Percentiles rank a stretch among this genome's conserved stretches.
phyloP scores from a whole-genome alignment of 352 stramenopile species.

The Pythium phragmitis region DNA sequence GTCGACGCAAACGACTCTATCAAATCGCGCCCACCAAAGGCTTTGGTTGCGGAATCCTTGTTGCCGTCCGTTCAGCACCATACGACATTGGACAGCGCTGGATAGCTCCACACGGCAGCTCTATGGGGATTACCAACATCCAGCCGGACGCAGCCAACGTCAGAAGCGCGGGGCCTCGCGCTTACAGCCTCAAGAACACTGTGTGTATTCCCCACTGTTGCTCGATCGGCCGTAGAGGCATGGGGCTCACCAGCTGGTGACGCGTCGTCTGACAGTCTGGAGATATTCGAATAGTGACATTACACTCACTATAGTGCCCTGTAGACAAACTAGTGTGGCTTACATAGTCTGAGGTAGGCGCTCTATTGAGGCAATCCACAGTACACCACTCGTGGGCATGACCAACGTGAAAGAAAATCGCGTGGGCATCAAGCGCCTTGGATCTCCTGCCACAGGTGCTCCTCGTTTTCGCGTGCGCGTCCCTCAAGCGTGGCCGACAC shows the following conservation, averaged over 20 bases:
- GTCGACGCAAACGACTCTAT: neutral
- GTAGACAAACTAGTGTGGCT: neutral
- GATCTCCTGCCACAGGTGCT: neutral
- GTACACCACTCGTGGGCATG: neutral
- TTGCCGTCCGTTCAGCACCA: slow-evolving; percentile 1
- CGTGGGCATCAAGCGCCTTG: slow-evolving; percentile 14
- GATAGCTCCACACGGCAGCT: neutral
- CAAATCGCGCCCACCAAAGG: neutral
- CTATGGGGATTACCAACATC: neutral
- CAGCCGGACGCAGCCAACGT: slow-evolving; percentile 5
- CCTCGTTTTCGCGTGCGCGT: neutral
- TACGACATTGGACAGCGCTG: neutral
- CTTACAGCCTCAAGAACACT: slow-evolving; percentile 3
- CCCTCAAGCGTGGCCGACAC: neutral
- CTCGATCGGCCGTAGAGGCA: neutral
- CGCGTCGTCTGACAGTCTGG: neutral
- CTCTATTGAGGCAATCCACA: slow-evolving; percentile 6
- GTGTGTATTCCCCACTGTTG: neutral
- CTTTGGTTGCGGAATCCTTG: neutral
- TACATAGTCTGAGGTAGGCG: neutral
- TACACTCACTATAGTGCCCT: neutral
- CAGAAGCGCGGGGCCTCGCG: neutral
- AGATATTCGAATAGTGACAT: slow-evolving; percentile 2
- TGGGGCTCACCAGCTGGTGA: neutral
- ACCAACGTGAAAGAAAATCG: slow-evolving; percentile 18